These are phyloP conservation scores for Xylariaceae sp. DNA, from an alignment of 2,329 filamentous ascomycete species.

Conservation along the genomic window DNA sequence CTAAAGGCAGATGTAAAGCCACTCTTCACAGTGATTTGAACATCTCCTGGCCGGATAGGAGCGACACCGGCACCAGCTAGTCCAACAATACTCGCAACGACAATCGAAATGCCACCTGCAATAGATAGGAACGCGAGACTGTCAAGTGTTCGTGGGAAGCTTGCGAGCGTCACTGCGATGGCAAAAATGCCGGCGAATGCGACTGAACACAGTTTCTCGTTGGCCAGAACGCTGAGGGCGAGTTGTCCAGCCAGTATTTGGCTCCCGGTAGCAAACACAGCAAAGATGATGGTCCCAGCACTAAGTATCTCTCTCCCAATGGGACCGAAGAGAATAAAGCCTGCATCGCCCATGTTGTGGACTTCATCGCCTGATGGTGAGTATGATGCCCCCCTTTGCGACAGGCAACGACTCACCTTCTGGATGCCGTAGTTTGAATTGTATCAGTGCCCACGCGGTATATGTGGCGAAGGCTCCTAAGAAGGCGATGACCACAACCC, in stretches of 20 bases:
- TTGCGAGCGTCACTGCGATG: slow-evolving; percentile 41
- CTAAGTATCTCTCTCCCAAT: slow-evolving; percentile 44
- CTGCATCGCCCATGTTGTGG: slow-evolving; percentile 54
- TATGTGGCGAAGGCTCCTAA: slow-evolving; percentile 48
- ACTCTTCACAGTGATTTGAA: slow-evolving; percentile 36
- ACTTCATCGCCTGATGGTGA: slow-evolving; percentile 33
- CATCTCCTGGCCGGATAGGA: slow-evolving; percentile 34
- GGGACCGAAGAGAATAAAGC: slow-evolving; percentile 48
- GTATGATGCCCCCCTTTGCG: slow-evolving; percentile 14
- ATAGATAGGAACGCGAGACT: slow-evolving; percentile 44
- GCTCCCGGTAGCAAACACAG: slow-evolving; percentile 34
- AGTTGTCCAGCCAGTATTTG: slow-evolving; percentile 46
- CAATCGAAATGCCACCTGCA: slow-evolving; percentile 41
- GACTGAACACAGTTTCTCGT: slow-evolving; percentile 44
- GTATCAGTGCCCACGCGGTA: slow-evolving; percentile 43
- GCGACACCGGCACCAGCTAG: slow-evolving; percentile 45
- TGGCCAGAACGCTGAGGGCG: slow-evolving; percentile 39
- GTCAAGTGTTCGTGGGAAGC: slow-evolving; percentile 46
- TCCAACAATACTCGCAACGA: slow-evolving; percentile 45
- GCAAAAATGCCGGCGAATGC: slow-evolving; percentile 48
- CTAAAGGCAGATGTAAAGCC: slow-evolving; percentile 33
- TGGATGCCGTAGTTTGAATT: slow-evolving; percentile 50
- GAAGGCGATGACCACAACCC: slow-evolving; percentile 46
- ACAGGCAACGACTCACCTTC: slow-evolving; percentile 34
- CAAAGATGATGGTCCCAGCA: slow-evolving; percentile 47